Conservation (phyloP, 1,284 basidiomycete species). For the Rhodotorula sp. region DNA sequence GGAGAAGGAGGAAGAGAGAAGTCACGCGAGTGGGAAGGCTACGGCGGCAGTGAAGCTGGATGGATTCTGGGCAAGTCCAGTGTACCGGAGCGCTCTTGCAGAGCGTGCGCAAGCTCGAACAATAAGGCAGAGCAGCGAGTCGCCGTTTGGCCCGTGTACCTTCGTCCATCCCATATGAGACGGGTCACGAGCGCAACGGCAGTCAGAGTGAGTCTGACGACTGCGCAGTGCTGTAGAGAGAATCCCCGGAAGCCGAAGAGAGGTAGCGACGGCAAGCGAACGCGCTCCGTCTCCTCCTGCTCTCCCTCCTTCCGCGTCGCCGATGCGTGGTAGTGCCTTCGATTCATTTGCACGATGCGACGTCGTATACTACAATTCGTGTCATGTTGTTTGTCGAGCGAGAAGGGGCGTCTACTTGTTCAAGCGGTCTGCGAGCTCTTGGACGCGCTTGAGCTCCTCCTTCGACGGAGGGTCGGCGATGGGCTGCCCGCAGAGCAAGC, state of each 20-base stretch:
- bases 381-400: background rate
- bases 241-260: too few species aligned
- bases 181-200: too few species aligned
- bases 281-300: too few species aligned
- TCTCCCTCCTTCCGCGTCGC: background rate
- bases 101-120: background rate
- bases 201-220: too few species aligned
- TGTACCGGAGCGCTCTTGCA: too few species aligned
- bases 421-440: conserved; percentile 12
- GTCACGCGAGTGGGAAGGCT: background rate
- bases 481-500: background rate
- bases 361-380: background rate
- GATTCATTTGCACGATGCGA: background rate
- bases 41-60: background rate
- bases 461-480: conserved; percentile 12
- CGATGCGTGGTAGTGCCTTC: background rate
- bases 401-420: conserved; percentile 9
- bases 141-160: too few species aligned
- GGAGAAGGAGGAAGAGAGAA: background rate
- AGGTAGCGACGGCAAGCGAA: background rate
- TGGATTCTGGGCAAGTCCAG: background rate
- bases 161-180: too few species aligned
- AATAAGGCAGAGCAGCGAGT: background rate
- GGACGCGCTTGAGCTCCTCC: conserved; percentile 10
- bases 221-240: too few species aligned